Evolutionary conservation across 352 stramenopile genomes (phyloP).

Genomic region (Peronosclerospora sorghi): DNA sequence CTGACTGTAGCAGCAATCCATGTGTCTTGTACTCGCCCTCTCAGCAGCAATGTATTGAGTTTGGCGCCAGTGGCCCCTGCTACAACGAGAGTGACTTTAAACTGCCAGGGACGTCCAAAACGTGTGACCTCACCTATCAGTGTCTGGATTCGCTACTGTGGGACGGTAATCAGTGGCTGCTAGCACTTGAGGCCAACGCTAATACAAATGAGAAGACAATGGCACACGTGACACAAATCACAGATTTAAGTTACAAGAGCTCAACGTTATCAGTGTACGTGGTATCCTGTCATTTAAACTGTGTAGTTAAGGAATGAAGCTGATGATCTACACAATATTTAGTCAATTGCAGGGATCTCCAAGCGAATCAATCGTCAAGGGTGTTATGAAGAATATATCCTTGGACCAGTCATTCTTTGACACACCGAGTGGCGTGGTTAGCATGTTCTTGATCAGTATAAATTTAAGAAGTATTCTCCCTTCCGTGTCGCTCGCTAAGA

Average conservation of each 20-base stretch:
- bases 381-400: conserved; percentile 30
- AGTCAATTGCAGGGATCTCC: conserved; percentile 25
- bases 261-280: conserved; percentile 33
- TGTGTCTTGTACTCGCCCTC: conserved; percentile 47
- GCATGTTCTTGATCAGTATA: conserved; percentile 27
- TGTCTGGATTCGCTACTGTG: conserved; percentile 37
- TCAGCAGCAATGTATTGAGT: conserved; percentile 21
- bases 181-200: conserved; percentile 19
- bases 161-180: conserved; percentile 25
- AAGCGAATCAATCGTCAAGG: conserved; percentile 20
- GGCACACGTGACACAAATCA: conserved; percentile 38
- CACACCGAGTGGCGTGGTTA: conserved; percentile 21
- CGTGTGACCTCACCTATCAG: conserved; percentile 47
- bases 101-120: conserved; percentile 8
- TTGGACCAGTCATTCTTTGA: conserved; percentile 47
- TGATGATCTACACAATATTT: not conserved
- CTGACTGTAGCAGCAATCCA: conserved; percentile 16
- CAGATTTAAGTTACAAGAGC: conserved; percentile 23
- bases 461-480: conserved; percentile 28
- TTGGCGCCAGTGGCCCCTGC: conserved; percentile 24
- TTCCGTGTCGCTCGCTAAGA: conserved; percentile 18
- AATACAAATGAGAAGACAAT: conserved; percentile 21
- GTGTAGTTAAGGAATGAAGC: too few species aligned
- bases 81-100: conserved; percentile 20
- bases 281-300: too few species aligned